Evolutionary conservation across 1,284 basidiomycete genomes (phyloP), one percentile per base, ranked within the genome.

Genomic region (Cutaneotrichosporon spelunceum): DNA sequence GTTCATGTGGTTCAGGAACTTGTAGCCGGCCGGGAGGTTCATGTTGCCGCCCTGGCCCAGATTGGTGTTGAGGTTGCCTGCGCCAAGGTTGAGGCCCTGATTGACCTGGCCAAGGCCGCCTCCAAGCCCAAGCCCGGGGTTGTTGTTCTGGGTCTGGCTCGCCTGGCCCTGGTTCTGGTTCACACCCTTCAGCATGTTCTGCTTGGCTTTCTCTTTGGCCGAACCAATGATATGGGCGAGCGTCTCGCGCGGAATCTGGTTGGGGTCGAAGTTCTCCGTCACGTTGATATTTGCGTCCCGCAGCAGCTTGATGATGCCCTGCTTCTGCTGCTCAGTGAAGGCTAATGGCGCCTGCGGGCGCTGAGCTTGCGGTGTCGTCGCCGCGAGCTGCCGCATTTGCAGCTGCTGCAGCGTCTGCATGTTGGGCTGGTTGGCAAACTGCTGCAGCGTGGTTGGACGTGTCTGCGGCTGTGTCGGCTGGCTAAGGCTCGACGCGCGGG

Each of bases 341-440:
- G 53, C 45, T 23, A 59, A 24, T 55, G 36, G n/a, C 27, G 33
- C 27, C 27, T 19, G 14, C n/a, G 34, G 52, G 52, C 27, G 59
- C 36, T 52, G 53, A 33, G 49, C 26, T 45, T 59, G 61, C 42
- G 62, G 63, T 4, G 34, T 48, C 24, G 61, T 60, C 1, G 59
- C 57, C 30, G 63, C 64, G 9, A 63, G 34, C 49, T 65, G 64
- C 11, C 65, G 61, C 55, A 66, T 48, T 47, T 66, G 65, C 53
- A 66, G 59, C 57, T 61, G 59, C 59, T 66, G 65, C n/a, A 63
- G 55, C 24, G 61, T 61, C 39, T 66, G 59, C 50, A 58, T 55
- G 50, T 63, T 66, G 4, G 65, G 57, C 61, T 66, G 65, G 55
- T 60, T 64, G 10, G 65, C 65, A 52, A 66, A 66, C 59, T 66